Percentiles rank a stretch among this genome's conserved stretches.
Evolutionary conservation across 2,329 filamentous ascomycete genomes (phyloP).

Genomic region (Diaporthe australafricana): DNA sequence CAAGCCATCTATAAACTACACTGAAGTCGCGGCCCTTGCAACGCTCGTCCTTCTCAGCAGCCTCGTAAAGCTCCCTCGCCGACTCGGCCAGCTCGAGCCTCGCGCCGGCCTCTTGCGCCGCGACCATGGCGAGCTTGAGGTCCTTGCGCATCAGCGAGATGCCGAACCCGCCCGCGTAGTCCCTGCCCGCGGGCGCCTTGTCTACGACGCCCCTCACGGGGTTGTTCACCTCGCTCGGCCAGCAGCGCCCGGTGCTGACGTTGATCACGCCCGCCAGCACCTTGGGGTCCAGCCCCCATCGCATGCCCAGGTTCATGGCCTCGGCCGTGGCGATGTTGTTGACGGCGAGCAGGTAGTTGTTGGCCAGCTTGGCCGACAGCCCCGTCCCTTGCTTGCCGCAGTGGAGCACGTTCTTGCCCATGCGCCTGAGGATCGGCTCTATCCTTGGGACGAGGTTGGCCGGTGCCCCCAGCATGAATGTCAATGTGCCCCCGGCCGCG

Average conservation of each 20-base stretch:
- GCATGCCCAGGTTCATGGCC: slow-evolving; percentile 74
- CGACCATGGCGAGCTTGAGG: slow-evolving; percentile 77
- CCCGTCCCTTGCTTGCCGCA: slow-evolving; percentile 88
- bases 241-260: slow-evolving; percentile 92
- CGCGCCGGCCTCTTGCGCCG: slow-evolving; percentile 75
- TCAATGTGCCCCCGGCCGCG: slow-evolving; percentile 86
- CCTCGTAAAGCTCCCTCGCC: slow-evolving; percentile 76
- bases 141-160: slow-evolving; percentile 86
- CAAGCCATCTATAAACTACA: slow-evolving; percentile 81
- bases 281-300: slow-evolving; percentile 69
- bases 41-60: slow-evolving; percentile 68
- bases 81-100: slow-evolving; percentile 72
- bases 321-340: slow-evolving; percentile 84
- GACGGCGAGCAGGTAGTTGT: slow-evolving; percentile 95
- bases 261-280: slow-evolving; percentile 90
- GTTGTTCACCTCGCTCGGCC: slow-evolving; percentile 96
- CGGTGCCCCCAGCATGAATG: slow-evolving; percentile 92
- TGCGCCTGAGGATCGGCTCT: slow-evolving; percentile 77
- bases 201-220: slow-evolving; percentile 88
- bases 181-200: slow-evolving; percentile 78
- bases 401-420: slow-evolving; percentile 89
- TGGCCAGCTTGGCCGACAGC: slow-evolving; percentile 91
- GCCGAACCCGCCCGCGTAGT: slow-evolving; percentile 83
- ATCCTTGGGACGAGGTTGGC: slow-evolving; percentile 70
- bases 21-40: slow-evolving; percentile 83